Base-by-base conservation (phyloP, 805 yeast species). In the Ogataea glucozyma region DNA sequence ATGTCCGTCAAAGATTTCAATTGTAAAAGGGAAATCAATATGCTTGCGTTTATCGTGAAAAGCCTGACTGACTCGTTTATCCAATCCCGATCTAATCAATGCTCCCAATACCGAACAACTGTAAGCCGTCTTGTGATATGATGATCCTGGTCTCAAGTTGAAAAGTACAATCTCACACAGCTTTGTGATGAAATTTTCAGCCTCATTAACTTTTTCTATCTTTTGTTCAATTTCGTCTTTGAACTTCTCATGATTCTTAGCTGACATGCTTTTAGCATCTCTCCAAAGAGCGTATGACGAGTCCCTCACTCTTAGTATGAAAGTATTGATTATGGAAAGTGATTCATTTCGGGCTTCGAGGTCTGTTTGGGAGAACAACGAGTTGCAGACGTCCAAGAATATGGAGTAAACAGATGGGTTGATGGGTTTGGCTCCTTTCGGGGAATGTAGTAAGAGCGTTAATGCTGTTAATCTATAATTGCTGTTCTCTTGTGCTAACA, bases 301-400 rank as follows among this genome's bases (percentile, higher is more conserved):
- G 40, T 84, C 93, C 50, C 85, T 73, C 13, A 86, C 62, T 51
- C 97, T 70, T 21, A 72, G 61, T 10, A 88, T 57, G 49, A 89
- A 81, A 43, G 73, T 78, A 41, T 83, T 74, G 43, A 89, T 62
- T 13, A 78, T 56, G 3, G 91, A 80, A 20, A 71, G 69, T 39
- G 86, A 78, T 34, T 78, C 81, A 49, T 81, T 82, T 56, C 97
- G 70, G 1, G 77, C 70, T 47, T 85, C 90, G 12, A 87, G 71
- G 43, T 83, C 79, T 14, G 76, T 69, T 45, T 86, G 95, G n/a
- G 75, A 69, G 44, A 84, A 73, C 47, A 82, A 71, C 4, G 73
- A 63, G 22, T 75, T 76, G 4, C 83, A 54, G 22, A 73, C 64
- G 0, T 67, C 57, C 27, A 62, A 52, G 0, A 89, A 50, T 1